These are phyloP conservation scores for Fusarium fracticaudum DNA, from an alignment of 2,329 filamentous ascomycete species.

Conservation along the genomic window DNA sequence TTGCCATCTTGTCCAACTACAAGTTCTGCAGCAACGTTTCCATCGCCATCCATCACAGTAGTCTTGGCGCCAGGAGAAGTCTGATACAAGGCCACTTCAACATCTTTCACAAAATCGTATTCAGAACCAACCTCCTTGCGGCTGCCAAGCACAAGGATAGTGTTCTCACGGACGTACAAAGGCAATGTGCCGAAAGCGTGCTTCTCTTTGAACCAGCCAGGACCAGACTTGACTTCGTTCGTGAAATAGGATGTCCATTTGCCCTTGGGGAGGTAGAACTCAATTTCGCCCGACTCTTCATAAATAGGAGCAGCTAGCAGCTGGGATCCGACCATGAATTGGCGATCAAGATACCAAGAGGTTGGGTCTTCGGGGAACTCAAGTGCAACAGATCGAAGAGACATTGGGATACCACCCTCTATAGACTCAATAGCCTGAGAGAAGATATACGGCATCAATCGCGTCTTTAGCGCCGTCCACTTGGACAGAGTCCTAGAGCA, in stretches of 20 bases:
- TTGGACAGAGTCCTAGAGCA: slow-evolving; percentile 61
- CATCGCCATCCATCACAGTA: slow-evolving; percentile 54
- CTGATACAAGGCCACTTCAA: slow-evolving; percentile 60
- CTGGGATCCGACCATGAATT: slow-evolving; percentile 77
- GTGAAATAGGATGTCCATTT: slow-evolving; percentile 61
- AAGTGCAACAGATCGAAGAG: slow-evolving; percentile 71
- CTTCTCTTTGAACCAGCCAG: slow-evolving; percentile 68
- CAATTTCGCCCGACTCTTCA: slow-evolving; percentile 68
- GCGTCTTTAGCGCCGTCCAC: slow-evolving; percentile 61
- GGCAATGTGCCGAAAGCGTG: slow-evolving; percentile 68
- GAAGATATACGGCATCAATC: slow-evolving; percentile 63
- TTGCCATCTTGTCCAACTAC: slow-evolving; percentile 52
- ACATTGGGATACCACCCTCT: slow-evolving; percentile 66
- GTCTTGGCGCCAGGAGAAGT: slow-evolving; percentile 53
- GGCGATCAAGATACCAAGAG: slow-evolving; percentile 72
- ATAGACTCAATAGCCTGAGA: slow-evolving; percentile 54
- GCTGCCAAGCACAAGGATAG: slow-evolving; percentile 58
- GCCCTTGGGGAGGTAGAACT: slow-evolving; percentile 69
- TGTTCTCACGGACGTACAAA: slow-evolving; percentile 65
- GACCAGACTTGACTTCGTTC: slow-evolving; percentile 59
- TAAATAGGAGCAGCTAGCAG: slow-evolving; percentile 73
- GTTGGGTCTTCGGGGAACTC: slow-evolving; percentile 79
- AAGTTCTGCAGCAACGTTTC: slow-evolving; percentile 53
- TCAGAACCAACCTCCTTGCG: slow-evolving; percentile 52
- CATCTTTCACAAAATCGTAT: slow-evolving; percentile 58